phyloP scores from a whole-genome alignment of 2,329 filamentous ascomycete genomes.

The Akanthomyces dipterigenus region DNA sequence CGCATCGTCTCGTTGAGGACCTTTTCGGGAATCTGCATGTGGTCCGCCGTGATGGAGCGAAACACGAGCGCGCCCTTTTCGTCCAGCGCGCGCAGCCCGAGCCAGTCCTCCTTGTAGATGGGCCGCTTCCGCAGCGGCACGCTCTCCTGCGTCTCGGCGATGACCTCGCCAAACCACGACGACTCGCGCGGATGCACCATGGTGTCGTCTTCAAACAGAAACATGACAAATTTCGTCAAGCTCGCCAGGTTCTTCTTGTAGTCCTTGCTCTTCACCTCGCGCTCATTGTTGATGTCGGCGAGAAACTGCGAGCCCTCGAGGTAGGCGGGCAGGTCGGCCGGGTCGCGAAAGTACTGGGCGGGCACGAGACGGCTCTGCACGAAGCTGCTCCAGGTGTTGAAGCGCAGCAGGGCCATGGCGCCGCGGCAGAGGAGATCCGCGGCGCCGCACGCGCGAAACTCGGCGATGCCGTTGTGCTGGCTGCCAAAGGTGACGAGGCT shows the following conservation, averaged over 20 bases:
- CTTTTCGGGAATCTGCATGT: conserved; percentile 72
- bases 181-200: conserved; percentile 87
- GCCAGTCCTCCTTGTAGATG: conserved; percentile 88
- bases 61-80: conserved; percentile 73
- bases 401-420: conserved; percentile 69
- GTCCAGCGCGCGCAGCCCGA: conserved; percentile 76
- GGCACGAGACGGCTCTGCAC: conserved; percentile 80
- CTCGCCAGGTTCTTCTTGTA: conserved; percentile 66
- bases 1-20: conserved; percentile 59
- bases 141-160: conserved; percentile 50
- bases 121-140: conserved; percentile 60
- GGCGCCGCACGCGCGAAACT: conserved; percentile 67
- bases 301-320: conserved; percentile 79
- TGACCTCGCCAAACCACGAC: conserved; percentile 84
- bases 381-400: conserved; percentile 71
- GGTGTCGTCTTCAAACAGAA: conserved; percentile 78
- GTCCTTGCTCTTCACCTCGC: conserved; percentile 59
- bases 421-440: conserved; percentile 76
- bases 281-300: conserved; percentile 95
- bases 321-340: conserved; percentile 57
- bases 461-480: conserved; percentile 85
- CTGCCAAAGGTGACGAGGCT: conserved; percentile 83
- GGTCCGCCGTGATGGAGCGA: conserved; percentile 62
- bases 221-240: conserved; percentile 79
- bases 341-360: conserved; percentile 88